A percentile compares a stretch with the other conserved stretches of the same genome.
phyloP scores from a whole-genome alignment of 768 basidiomycete species.

The Lyophyllum atratum region DNA sequence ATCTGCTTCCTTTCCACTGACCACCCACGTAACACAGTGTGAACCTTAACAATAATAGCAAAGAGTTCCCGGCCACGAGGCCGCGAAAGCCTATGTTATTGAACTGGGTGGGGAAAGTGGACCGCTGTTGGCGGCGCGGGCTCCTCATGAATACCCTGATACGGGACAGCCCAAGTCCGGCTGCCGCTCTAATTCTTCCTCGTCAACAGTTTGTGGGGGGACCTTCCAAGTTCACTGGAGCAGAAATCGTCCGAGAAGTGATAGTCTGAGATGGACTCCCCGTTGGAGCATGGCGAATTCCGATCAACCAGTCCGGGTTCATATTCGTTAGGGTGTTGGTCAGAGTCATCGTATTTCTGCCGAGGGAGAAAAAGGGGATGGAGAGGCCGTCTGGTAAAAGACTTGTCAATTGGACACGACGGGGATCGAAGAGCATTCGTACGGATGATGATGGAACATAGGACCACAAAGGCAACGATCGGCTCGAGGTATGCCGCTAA shows the following conservation, averaged over 20 bases:
- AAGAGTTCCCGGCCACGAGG: neutral
- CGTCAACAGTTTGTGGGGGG: neutral
- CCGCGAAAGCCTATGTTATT: neutral
- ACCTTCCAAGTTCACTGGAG: neutral
- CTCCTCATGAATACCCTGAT: neutral
- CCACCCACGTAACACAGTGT: neutral
- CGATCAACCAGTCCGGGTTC: conserved; percentile 13
- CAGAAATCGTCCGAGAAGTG: neutral
- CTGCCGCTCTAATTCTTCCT: neutral
- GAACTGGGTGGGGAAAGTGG: neutral
- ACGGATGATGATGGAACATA: conserved; percentile 86
- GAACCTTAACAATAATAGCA: neutral
- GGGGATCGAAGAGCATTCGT: conserved; percentile 26
- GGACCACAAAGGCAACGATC: conserved; percentile 85
- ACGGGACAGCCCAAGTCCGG: neutral
- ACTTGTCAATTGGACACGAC: neutral
- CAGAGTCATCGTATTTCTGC: conserved; percentile 15
- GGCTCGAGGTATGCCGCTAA: conserved; percentile 77
- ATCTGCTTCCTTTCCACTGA: neutral
- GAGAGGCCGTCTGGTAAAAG: conserved; percentile 17
- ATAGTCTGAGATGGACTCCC: neutral
- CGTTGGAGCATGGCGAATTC: conserved; percentile 1
- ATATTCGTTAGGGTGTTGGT: conserved; percentile 14
- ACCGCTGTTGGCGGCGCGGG: neutral
- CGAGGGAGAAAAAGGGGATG: conserved; percentile 20